These are phyloP conservation scores for Cymbidium sinense DNA, from an alignment of 106 monocot species.

Conservation along the genomic window DNA sequence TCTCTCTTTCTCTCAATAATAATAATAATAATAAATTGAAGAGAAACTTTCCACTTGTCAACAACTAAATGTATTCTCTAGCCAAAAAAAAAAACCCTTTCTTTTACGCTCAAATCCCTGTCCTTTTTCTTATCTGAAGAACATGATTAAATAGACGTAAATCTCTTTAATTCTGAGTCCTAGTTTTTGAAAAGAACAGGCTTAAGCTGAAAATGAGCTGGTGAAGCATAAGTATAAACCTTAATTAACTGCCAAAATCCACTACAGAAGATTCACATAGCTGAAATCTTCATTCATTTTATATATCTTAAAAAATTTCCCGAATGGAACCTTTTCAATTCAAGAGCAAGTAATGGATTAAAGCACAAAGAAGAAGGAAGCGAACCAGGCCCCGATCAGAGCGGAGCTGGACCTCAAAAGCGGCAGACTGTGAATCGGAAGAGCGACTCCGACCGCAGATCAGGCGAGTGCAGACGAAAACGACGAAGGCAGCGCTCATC, in stretches of 20 bases:
- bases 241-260: not conserved
- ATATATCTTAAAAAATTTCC: not conserved
- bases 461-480: slow-evolving; percentile 70
- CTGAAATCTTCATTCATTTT: not conserved
- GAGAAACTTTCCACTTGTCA: too few species aligned
- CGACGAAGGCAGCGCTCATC: slow-evolving; percentile 75
- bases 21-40: not conserved
- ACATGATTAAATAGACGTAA: too few species aligned
- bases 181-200: too few species aligned
- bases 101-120: too few species aligned
- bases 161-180: too few species aligned
- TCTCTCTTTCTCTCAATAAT: not conserved
- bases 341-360: not conserved
- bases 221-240: not conserved
- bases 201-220: not conserved
- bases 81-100: too few species aligned
- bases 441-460: slow-evolving; percentile 65
- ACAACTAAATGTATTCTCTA: too few species aligned
- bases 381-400: slow-evolving; percentile 43
- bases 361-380: not conserved
- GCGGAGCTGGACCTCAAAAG: slow-evolving; percentile 50
- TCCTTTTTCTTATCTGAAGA: too few species aligned
- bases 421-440: slow-evolving; percentile 24
- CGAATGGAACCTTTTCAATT: not conserved
- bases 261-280: not conserved